Conservation (phyloP, 768 basidiomycete genomes). For the Agrocybe chaxingu region DNA sequence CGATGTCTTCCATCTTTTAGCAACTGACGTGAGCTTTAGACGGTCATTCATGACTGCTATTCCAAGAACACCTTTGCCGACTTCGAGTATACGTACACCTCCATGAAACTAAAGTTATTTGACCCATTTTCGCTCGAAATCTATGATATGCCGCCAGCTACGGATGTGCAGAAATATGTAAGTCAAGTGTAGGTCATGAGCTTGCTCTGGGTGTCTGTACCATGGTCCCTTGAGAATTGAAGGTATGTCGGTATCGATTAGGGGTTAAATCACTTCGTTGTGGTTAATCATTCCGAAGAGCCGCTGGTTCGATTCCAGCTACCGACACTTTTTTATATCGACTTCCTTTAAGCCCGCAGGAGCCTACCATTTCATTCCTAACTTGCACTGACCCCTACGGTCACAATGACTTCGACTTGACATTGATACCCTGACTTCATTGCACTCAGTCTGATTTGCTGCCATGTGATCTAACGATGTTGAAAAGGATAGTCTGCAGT, state of each 20-base stretch:
- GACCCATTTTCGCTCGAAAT: background rate
- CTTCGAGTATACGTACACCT: slow-evolving; percentile 3
- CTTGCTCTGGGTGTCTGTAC: background rate
- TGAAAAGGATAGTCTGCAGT: background rate
- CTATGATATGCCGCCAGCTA: background rate
- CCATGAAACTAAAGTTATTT: slow-evolving; percentile 3
- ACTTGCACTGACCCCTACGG: background rate
- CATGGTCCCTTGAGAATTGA: background rate
- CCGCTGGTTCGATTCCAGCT: slow-evolving; percentile 32
- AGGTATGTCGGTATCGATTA: slow-evolving; percentile 27
- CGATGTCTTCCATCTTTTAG: background rate
- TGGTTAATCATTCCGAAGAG: slow-evolving; percentile 26
- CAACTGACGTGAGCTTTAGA: slow-evolving; percentile 17
- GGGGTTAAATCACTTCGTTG: slow-evolving; percentile 36
- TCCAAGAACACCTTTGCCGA: slow-evolving; percentile 15
- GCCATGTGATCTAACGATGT: too few relatives aligned
- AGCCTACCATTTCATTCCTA: background rate
- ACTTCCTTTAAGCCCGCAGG: background rate
- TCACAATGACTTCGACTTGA: too few relatives aligned
- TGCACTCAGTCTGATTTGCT: too few relatives aligned
- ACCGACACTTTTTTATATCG: slow-evolving; percentile 18
- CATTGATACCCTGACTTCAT: too few relatives aligned
- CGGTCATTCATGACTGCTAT: slow-evolving; percentile 38
- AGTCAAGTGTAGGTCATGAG: background rate
- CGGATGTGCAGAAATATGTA: background rate